Conservation (phyloP, 2,329 filamentous ascomycete genomes). For the Pyrenochaeta sp. region DNA sequence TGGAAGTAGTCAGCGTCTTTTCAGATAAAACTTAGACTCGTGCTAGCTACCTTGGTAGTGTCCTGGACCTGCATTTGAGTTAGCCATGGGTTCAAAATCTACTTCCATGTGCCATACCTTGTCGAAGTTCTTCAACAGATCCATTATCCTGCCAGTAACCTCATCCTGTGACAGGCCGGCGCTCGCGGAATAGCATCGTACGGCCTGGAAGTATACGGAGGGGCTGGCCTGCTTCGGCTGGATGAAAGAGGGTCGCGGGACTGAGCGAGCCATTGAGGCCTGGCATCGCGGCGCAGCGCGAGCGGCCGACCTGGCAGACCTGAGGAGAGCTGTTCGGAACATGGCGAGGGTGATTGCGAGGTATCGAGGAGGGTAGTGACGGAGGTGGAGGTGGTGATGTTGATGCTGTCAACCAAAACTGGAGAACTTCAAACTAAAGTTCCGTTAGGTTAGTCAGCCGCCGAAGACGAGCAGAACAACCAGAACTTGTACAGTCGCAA, state of each 20-base stretch:
- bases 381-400: slow-evolving; percentile 34
- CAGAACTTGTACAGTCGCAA: slow-evolving; percentile 4
- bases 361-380: slow-evolving; percentile 29
- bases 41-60: slow-evolving; percentile 60
- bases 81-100: slow-evolving; percentile 30
- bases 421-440: slow-evolving; percentile 23
- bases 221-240: slow-evolving; percentile 67
- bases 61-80: slow-evolving; percentile 65
- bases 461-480: slow-evolving; percentile 5
- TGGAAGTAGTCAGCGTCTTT: slow-evolving; percentile 52
- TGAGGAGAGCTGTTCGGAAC: slow-evolving; percentile 88
- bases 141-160: slow-evolving; percentile 90
- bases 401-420: slow-evolving; percentile 30
- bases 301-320: slow-evolving; percentile 68
- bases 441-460: slow-evolving; percentile 21
- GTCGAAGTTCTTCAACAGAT: slow-evolving; percentile 94
- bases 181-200: slow-evolving; percentile 86
- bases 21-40: neutral
- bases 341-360: slow-evolving; percentile 62
- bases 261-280: slow-evolving; percentile 64
- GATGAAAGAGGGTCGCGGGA: slow-evolving; percentile 67
- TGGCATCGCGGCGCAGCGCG: slow-evolving; percentile 52
- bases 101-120: slow-evolving; percentile 69
- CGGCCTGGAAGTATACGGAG: slow-evolving; percentile 70
- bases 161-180: slow-evolving; percentile 80